A percentile compares a stretch with the other conserved stretches of the same genome.
Evolutionary conservation across 164 flowering plant genomes (phyloP).

Genomic region (Nymphaea colorata): DNA sequence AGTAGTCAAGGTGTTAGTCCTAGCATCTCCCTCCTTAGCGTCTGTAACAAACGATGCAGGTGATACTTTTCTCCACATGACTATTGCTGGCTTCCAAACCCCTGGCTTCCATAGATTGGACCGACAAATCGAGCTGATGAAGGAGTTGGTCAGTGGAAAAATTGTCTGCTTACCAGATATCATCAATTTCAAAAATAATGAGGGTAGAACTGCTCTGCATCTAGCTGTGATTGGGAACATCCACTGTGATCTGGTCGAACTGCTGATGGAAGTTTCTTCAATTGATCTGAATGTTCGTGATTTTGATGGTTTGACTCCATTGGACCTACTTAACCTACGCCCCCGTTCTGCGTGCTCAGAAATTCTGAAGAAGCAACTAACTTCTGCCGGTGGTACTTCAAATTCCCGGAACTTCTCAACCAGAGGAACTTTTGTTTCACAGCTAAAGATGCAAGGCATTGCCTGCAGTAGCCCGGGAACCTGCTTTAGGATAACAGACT

Average conservation of each 20-base stretch:
- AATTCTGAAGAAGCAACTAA: constrained; percentile 50
- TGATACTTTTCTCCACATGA: constrained; percentile 81
- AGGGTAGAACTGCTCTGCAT: constrained; percentile 90
- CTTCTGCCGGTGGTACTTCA: constrained; percentile 73
- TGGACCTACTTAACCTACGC: constrained; percentile 62
- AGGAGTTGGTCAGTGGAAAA: constrained; percentile 34
- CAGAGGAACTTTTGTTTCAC: constrained; percentile 39
- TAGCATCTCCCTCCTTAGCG: constrained; percentile 30
- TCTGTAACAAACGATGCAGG: constrained; percentile 45
- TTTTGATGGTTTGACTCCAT: constrained; percentile 54
- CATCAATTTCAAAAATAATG: constrained; percentile 54
- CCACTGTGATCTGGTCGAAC: constrained; percentile 60
- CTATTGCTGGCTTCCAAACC: constrained; percentile 65
- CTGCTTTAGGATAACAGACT: constrained; percentile 71
- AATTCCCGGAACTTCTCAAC: constrained; percentile 22
- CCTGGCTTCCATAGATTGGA: constrained; percentile 75
- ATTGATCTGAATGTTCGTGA: constrained; percentile 58
- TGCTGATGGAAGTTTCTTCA: constrained; percentile 47
- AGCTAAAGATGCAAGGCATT: constrained; percentile 43
- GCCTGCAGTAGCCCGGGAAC: constrained; percentile 73
- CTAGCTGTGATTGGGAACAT: constrained; percentile 63
- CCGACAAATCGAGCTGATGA: constrained; percentile 62
- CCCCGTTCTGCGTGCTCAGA: constrained; percentile 65
- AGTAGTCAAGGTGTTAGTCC: constrained; percentile 42
- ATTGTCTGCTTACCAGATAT: constrained; percentile 24